Evolutionary conservation across 2,329 filamentous ascomycete species (phyloP).

Genomic region (Pseudopithomyces chartarum): DNA sequence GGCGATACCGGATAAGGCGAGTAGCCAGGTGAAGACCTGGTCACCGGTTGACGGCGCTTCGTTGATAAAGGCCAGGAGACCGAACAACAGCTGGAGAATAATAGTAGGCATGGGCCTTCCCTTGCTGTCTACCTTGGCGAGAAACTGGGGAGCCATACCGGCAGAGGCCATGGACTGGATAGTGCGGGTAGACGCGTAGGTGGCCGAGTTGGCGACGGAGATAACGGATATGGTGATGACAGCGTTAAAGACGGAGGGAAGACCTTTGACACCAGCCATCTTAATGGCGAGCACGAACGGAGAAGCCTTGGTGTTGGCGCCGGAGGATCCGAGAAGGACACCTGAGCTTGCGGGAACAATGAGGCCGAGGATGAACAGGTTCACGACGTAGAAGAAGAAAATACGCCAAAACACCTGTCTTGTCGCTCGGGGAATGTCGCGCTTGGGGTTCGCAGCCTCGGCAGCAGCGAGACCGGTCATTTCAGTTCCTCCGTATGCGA

Average conservation of each 20-base stretch:
- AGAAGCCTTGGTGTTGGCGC: conserved; percentile 50
- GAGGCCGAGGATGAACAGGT: conserved; percentile 47
- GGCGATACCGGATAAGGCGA: conserved; percentile 72
- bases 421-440: conserved; percentile 47
- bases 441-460: conserved; percentile 59
- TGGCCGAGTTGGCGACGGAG: conserved; percentile 62
- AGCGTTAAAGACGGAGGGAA: conserved; percentile 70
- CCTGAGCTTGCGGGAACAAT: conserved; percentile 41
- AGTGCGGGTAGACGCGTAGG: conserved; percentile 60
- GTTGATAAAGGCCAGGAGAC: conserved; percentile 74
- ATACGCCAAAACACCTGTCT: conserved; percentile 53
- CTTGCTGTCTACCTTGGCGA: conserved; percentile 79
- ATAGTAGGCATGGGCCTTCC: conserved; percentile 80
- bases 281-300: conserved; percentile 70
- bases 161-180: conserved; percentile 56
- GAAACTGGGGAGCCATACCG: conserved; percentile 71
- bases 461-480: conserved; percentile 63
- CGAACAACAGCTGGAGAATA: conserved; percentile 66
- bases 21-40: conserved; percentile 76
- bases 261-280: conserved; percentile 62
- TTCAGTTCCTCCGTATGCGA: conserved; percentile 66
- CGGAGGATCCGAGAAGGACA: conserved; percentile 35
- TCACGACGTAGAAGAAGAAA: conserved; percentile 49
- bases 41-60: conserved; percentile 62
- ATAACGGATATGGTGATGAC: conserved; percentile 65